Evolutionary conservation across 371 early-diverging fungal species (phyloP), one percentile per base, ranked within the genome.

Genomic region (Sporodiniella umbellata): DNA sequence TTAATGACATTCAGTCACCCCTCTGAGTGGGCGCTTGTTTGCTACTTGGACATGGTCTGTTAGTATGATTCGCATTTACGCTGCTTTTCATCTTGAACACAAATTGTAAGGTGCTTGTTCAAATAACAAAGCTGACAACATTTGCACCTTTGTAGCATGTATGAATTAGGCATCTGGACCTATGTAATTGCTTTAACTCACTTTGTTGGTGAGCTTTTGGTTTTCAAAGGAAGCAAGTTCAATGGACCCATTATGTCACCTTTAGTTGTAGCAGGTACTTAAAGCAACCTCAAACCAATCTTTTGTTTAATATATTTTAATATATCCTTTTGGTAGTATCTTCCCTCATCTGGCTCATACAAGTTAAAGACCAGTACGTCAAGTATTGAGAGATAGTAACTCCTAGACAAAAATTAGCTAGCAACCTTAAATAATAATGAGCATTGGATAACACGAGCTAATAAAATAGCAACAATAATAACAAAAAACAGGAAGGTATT

Each of bases 41-140:
- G 91, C 87, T 8, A 75, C 81, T 22, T 93, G 91, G 91, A 90
- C 91, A 10, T 69, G 87, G 65, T 75, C 84, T 35, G 82, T 84
- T 7, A 84, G 81, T 33, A 77, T 87, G 51, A 72, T 93, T 39
- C 86, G 93, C 45, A 68, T 89, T 49, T 88, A 88, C 64, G 78
- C 81, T 35, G 88, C 90, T 11, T 90, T 84, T 64, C 79, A 90
- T 64, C 75, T 90, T 42, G 66, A 80, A 51, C 74, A 88, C 56
- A 68, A 72, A 49, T 78, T 75, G 87, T 88, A 75, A 56, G 84
- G 75, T 7, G 8, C 33, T 8, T 33, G 10, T 28, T 28, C 4
- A 26, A 48, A 15, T 23, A 11, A 35, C 15, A 8, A n/a, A 35
- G 14, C 1, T 19, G 28, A 17, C n/a, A 17, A 25, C 8, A 23